Evolutionary conservation across 1,284 basidiomycete species (phyloP).

Genomic region (Sporisorium scitamineum): DNA sequence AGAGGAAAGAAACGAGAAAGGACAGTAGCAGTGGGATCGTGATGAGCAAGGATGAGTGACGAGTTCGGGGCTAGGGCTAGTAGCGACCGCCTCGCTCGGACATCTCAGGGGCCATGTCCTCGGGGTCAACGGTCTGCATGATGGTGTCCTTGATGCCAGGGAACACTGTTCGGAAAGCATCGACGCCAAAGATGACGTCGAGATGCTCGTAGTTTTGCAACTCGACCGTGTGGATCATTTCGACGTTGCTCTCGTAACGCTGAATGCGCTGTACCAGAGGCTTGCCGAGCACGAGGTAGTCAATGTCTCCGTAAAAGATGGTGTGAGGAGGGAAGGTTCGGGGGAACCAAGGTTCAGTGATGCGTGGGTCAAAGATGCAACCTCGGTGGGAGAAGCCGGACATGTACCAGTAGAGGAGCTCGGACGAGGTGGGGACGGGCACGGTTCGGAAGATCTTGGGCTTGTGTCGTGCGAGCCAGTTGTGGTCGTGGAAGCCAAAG

Average conservation of each 20-base stretch:
- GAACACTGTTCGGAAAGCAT: constrained; percentile 64
- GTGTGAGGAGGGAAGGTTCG: constrained; percentile 65
- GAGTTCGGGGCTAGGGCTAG: neutral
- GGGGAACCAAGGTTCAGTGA: constrained; percentile 66
- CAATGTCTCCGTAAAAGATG: constrained; percentile 65
- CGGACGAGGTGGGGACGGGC: constrained; percentile 62
- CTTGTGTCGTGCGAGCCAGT: constrained; percentile 66
- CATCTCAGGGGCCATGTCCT: constrained; percentile 48
- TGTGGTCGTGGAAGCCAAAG: constrained; percentile 68
- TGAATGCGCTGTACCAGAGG: constrained; percentile 64
- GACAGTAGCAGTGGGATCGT: constrained; percentile 1
- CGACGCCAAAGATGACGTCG: constrained; percentile 66
- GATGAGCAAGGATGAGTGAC: neutral
- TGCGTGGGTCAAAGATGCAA: constrained; percentile 68
- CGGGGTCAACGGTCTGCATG: constrained; percentile 56
- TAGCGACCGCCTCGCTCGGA: constrained; percentile 27
- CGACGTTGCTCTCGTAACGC: constrained; percentile 62
- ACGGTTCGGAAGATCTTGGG: constrained; percentile 67
- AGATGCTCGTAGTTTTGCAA: constrained; percentile 67
- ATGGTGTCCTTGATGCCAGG: constrained; percentile 67
- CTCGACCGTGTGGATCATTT: constrained; percentile 67
- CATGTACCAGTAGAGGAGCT: constrained; percentile 69
- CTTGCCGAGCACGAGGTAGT: constrained; percentile 67
- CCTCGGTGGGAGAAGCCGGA: constrained; percentile 64
- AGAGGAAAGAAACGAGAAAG: constrained; percentile 5